These are phyloP conservation scores for Diaporthe aspalathi DNA, from an alignment of 2,329 filamentous ascomycete species.

Conservation along the genomic window DNA sequence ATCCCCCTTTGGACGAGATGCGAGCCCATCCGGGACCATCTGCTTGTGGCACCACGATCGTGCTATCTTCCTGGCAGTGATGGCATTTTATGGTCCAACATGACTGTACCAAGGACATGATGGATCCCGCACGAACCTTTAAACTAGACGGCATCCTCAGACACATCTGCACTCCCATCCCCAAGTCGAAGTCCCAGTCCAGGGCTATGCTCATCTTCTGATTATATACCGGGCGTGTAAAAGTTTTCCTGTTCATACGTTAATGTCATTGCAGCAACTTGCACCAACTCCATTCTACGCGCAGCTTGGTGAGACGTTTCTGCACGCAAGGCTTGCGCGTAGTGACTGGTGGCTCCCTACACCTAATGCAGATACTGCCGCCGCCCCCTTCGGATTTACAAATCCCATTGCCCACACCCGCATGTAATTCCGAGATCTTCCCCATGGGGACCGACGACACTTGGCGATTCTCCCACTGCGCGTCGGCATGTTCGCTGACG, in stretches of 20 bases:
- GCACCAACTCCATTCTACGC: no score
- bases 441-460: neutral
- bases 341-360: neutral
- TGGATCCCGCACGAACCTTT: no score
- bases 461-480: neutral
- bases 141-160: no score
- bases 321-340: neutral
- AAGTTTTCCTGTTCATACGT: no score
- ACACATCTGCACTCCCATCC: no score
- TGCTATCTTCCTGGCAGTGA: slow-evolving; percentile 14
- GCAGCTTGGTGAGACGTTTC: no score
- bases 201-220: no score
- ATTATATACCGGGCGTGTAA: neutral
- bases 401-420: neutral
- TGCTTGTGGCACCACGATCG: slow-evolving; percentile 22
- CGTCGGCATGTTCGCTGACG: neutral
- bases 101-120: neutral
- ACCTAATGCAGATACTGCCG: neutral
- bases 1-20: slow-evolving; percentile 30
- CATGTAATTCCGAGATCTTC: neutral
- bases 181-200: no score
- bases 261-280: neutral
- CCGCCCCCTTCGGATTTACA: neutral
- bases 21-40: slow-evolving; percentile 8
- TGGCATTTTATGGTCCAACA: neutral